Evolutionary conservation across 2,329 filamentous ascomycete species (phyloP).

Genomic region (Sphaerostilbella broomeana): DNA sequence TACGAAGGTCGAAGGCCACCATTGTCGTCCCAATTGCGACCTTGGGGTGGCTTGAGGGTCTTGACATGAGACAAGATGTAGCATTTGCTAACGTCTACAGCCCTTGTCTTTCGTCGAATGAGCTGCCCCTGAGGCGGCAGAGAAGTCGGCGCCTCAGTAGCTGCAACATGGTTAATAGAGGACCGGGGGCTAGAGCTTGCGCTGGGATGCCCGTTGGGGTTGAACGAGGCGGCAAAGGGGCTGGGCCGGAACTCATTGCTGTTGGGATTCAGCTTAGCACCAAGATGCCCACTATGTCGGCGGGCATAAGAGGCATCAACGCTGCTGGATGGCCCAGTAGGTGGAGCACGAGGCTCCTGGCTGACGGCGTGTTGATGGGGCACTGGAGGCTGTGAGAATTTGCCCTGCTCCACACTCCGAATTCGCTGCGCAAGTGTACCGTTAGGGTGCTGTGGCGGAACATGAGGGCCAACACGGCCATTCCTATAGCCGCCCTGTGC

Average conservation of each 20-base stretch:
- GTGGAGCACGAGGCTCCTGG: conserved; percentile 63
- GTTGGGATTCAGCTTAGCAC: conserved; percentile 56
- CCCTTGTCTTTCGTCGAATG: conserved; percentile 65
- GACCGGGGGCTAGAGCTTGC: conserved; percentile 66
- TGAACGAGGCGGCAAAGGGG: conserved; percentile 73
- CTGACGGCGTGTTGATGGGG: conserved; percentile 46
- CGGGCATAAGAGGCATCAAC: conserved; percentile 47
- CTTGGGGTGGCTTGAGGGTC: conserved; percentile 45
- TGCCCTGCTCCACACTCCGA: conserved; percentile 46
- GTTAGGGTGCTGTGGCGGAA: conserved; percentile 33
- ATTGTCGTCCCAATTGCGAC: conserved; percentile 64
- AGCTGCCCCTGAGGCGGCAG: conserved; percentile 34
- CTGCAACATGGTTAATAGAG: conserved; percentile 44
- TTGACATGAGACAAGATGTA: conserved; percentile 48
- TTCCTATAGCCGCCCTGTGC: conserved; percentile 40
- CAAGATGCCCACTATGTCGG: conserved; percentile 46
- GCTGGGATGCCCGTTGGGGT: conserved; percentile 60
- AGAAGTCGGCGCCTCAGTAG: conserved; percentile 20
- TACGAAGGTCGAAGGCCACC: conserved; percentile 79
- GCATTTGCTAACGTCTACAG: conserved; percentile 65
- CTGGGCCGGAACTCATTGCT: conserved; percentile 80
- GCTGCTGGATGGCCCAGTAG: conserved; percentile 62
- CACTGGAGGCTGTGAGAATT: conserved; percentile 37
- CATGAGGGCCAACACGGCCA: conserved; percentile 39
- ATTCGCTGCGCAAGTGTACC: conserved; percentile 46